Evolutionary conservation across 2,329 filamentous ascomycete species (phyloP), one percentile per base, ranked within the genome.

Genomic region (Xylaria sp.): DNA sequence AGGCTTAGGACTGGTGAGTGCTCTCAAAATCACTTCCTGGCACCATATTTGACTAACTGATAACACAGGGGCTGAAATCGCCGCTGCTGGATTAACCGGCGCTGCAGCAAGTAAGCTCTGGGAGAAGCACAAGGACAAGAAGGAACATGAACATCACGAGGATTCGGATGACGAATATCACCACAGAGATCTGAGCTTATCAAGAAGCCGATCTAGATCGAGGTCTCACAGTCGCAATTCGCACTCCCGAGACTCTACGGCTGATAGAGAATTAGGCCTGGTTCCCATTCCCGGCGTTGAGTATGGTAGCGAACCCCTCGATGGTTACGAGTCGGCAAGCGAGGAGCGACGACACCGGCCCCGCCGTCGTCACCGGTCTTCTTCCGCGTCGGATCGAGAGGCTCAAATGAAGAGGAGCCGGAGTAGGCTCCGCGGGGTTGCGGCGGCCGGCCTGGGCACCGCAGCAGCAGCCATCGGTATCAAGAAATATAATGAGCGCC

Each of bases 191-290:
- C 75, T 78, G 70, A 80, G 77, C 75, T 80, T 78, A 73, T 83
- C 81, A 62, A 65, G 65, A 54, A 68, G 66, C 50, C 62, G 63
- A 56, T 69, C 69, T 56, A 66, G 63, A 59, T 71, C 69, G 46
- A 70, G 66, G 68, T 68, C 67, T 63, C 66, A 58, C 54, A 67
- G 72, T 70, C 69, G 70, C 68, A 65, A 63, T 75, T 74, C 73
- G 71, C 71, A 77, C 73, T 77, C 77, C 64, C 77, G 79, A 70
- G 73, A 74, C 67, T 73, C 72, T 61, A 61, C 69, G 70, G 78
- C 81, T 86, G 83, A 86, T 82, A 79, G 78, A 76, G 82, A 85
- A 75, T 75, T 86, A 84, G 84, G 83, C 75, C 78, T 86, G 78
- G 66, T 69, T 64, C 67, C 60, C 56, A 55, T 67, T 64, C 66